Conservation (phyloP, 139 green algal species). For the Picochlorum sp. region DNA sequence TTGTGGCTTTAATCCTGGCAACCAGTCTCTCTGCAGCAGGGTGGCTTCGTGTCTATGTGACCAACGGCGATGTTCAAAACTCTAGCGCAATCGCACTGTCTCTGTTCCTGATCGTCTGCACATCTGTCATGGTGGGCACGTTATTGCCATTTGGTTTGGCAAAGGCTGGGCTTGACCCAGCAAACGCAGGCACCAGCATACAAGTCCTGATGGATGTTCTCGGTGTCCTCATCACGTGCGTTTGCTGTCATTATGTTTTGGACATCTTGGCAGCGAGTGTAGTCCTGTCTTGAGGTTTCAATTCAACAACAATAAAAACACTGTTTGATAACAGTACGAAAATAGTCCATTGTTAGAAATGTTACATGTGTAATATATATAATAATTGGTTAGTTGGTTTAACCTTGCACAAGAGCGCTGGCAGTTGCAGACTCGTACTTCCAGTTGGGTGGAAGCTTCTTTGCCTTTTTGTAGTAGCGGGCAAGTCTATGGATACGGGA, state of each 20-base stretch:
- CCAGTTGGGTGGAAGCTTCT: conserved; percentile 75
- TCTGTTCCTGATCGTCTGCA: conserved; percentile 75
- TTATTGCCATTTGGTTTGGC: conserved; percentile 73
- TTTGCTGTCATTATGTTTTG: conserved; percentile 64
- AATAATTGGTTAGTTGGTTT: conserved; percentile 2
- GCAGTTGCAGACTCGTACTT: conserved; percentile 96
- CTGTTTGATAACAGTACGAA: background rate
- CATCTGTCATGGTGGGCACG: conserved; percentile 58
- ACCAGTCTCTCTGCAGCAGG: conserved; percentile 47
- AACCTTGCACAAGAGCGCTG: conserved; percentile 65
- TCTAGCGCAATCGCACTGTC: conserved; percentile 60
- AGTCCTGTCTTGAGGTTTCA: background rate
- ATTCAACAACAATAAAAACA: too few relatives aligned
- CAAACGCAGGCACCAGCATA: conserved; percentile 41
- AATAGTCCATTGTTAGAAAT: background rate
- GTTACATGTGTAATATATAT: background rate
- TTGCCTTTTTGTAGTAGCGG: conserved; percentile 93
- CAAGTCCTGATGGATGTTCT: conserved; percentile 82
- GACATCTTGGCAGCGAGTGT: conserved; percentile 35
- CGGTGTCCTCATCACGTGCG: conserved; percentile 75
- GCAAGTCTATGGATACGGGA: conserved; percentile 95
- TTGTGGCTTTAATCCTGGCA: conserved; percentile 64
- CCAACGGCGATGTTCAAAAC: conserved; percentile 50
- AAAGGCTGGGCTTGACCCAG: conserved; percentile 54
- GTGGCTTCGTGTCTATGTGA: conserved; percentile 69